phyloP scores from a whole-genome alignment of 441 rosid genomes.

The Croton laevigatus region DNA sequence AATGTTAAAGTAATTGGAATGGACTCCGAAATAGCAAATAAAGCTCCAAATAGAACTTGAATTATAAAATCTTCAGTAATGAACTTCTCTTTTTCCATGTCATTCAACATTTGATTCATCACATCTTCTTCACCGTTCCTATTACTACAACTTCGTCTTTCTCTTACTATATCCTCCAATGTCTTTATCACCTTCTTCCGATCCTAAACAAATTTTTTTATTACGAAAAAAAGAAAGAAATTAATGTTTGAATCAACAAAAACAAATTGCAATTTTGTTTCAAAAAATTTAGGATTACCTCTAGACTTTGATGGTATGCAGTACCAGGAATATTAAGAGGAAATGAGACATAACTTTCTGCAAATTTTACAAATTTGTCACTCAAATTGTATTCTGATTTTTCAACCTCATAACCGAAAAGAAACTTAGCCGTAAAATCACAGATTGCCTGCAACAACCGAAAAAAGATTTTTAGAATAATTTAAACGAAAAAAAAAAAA shows the following conservation, averaged over 20 bases:
- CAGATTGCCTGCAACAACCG: slow-evolving; percentile 21
- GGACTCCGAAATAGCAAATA: slow-evolving; percentile 25
- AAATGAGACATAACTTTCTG: slow-evolving; percentile 18
- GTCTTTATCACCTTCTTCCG: slow-evolving; percentile 7
- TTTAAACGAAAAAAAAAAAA: not conserved
- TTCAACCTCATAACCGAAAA: slow-evolving; percentile 19
- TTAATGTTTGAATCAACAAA: too few species aligned
- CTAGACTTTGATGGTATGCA: slow-evolving; percentile 26
- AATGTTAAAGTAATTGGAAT: slow-evolving; percentile 19
- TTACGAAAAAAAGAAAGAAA: too few species aligned
- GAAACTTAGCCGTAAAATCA: slow-evolving; percentile 17
- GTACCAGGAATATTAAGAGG: slow-evolving; percentile 44
- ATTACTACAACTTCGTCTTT: slow-evolving; percentile 3
- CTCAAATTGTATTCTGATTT: slow-evolving; percentile 15
- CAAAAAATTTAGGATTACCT: slow-evolving; percentile 19
- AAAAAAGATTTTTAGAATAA: too few species aligned
- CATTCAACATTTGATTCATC: slow-evolving; percentile 21
- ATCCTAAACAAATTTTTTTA: slow-evolving; percentile 22
- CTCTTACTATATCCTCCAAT: slow-evolving; percentile 11
- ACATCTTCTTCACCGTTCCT: slow-evolving; percentile 17
- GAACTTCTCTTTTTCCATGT: slow-evolving; percentile 26
- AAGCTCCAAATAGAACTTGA: slow-evolving; percentile 10
- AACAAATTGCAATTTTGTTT: too few species aligned
- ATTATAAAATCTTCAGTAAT: slow-evolving; percentile 25
- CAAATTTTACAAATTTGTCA: slow-evolving; percentile 12